Evolutionary conservation across 2,329 filamentous ascomycete genomes (phyloP).

Genomic region (Trichoderma atroviride): DNA sequence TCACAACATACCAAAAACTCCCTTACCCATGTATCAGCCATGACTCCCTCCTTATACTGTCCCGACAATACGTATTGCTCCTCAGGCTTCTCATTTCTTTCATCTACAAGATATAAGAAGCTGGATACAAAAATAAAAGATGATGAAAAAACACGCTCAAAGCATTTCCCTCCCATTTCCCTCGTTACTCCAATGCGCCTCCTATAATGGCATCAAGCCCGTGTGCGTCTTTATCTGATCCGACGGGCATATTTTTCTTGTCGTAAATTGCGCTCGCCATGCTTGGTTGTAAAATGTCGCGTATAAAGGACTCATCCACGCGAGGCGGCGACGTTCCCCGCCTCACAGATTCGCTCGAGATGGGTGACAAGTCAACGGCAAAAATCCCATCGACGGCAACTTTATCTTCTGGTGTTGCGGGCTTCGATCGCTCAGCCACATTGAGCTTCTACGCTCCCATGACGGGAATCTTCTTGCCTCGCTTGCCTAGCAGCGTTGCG

Average conservation of each 20-base stretch:
- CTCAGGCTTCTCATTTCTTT: not conserved
- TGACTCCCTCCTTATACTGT: not conserved
- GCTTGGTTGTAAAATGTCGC: conserved; percentile 16
- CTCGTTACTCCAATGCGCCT: conserved; percentile 35
- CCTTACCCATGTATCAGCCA: not conserved
- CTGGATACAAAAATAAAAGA: conserved; percentile 27
- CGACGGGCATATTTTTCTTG: conserved; percentile 4
- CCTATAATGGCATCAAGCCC: conserved; percentile 17
- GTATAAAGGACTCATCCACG: conserved; percentile 16
- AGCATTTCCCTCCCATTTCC: conserved; percentile 25
- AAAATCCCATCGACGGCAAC: conserved; percentile 29
- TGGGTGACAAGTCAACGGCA: conserved; percentile 23
- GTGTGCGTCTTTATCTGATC: conserved; percentile 17
- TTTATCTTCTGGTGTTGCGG: conserved; percentile 15
- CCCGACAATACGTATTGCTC: not conserved
- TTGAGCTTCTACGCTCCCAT: conserved; percentile 42
- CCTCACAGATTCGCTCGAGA: not conserved
- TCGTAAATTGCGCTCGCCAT: conserved; percentile 9
- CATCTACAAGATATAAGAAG: conserved; percentile 28
- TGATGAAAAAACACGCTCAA: not conserved
- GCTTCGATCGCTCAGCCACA: not conserved
- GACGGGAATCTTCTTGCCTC: conserved; percentile 57
- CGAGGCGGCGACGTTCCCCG: not conserved
- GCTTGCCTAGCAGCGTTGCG: conserved; percentile 80
- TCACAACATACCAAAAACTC: conserved; percentile 1